Evolutionary conservation across 2,329 filamentous ascomycete species (phyloP), one percentile per base, ranked within the genome.

Genomic region (Colletotrichum noveboracense): DNA sequence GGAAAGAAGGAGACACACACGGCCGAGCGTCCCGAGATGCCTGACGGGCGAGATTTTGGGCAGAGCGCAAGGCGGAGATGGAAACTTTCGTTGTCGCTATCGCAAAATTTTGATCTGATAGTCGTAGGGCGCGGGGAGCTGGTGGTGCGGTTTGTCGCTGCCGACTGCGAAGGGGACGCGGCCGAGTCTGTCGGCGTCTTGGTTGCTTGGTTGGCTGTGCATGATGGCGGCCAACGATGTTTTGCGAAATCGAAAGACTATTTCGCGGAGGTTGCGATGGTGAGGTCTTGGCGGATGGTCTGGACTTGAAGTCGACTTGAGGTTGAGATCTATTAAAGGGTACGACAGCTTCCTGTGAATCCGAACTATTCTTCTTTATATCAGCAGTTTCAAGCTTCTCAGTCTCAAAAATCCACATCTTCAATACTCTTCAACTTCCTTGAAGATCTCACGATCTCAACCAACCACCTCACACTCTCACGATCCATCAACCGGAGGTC

Each of bases 311-410:
- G 10, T 26, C 14, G 21, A 21, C 18, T 12, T 5, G 43, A 48
- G 6, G 43, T 52, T 1, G 12, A 60, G 4, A 52, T 21, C 0
- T 75, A 73, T 38, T 58, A 64, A 73, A 75, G 5, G 67, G 60
- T 28, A 21, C 12, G 24, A 9, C 9, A 21, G 2, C 48, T 30
- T 13, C 16, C 52, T 4, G 16, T 3, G 4, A 7, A 24, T 2
- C 3, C 5, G 0, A 1, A 0, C 3, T 3, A 0, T 2, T 2
- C 3, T 9, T 32, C 1, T 4, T 6, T 52, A 28, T 4, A 9
- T 21, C 24, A 56, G 3, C 68, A 62, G 36, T 26, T 12, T n/a
- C 55, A 60, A 48, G 18, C 30, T 26, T 64, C n/a, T 64, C n/a
- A 38, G 21, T 64, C n/a, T 28, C 21, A 28, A 12, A 10, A 16